phyloP scores from a whole-genome alignment of 768 basidiomycete species.

The Lactifluus pinguis region DNA sequence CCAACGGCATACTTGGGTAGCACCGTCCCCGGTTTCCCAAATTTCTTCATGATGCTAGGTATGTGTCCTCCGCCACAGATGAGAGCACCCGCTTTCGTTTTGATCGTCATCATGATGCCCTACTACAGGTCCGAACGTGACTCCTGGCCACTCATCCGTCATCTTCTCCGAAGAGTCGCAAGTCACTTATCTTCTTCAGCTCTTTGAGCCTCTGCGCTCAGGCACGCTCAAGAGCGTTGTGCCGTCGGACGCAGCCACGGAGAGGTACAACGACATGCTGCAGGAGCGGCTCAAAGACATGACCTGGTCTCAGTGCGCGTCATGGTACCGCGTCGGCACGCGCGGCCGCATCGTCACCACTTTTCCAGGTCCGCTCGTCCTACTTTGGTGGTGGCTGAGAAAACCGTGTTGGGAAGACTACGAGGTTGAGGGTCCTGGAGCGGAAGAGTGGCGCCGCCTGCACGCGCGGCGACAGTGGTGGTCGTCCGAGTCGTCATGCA shows the following conservation, averaged over 20 bases:
- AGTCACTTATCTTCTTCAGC: background rate
- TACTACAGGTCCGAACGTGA: constrained; percentile 37
- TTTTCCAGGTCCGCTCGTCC: constrained; percentile 14
- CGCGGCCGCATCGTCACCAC: constrained; percentile 3
- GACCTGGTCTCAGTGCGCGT: constrained; percentile 10
- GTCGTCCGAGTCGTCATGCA: background rate
- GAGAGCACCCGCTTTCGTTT: no score
- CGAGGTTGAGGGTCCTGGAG: background rate
- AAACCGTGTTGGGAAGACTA: constrained; percentile 8
- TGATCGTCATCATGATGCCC: background rate
- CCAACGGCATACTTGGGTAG: constrained; percentile 43
- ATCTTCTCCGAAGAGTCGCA: constrained; percentile 35
- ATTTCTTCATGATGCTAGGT: constrained; percentile 16
- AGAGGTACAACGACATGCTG: constrained; percentile 10
- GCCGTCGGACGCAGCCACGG: constrained; percentile 11
- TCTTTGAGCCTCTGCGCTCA: constrained; percentile 4
- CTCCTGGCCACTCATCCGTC: constrained; percentile 47
- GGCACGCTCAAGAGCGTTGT: constrained; percentile 7
- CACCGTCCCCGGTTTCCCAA: constrained; percentile 14
- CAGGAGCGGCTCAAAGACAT: constrained; percentile 1
- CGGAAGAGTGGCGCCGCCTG: background rate
- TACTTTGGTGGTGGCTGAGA: constrained; percentile 14
- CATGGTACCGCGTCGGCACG: constrained; percentile 14
- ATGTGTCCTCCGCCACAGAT: background rate
- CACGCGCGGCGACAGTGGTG: background rate